A percentile compares a stretch with the other conserved stretches of the same genome.
Conservation (phyloP, 208 protist species). For the Pavlovales sp. region DNA sequence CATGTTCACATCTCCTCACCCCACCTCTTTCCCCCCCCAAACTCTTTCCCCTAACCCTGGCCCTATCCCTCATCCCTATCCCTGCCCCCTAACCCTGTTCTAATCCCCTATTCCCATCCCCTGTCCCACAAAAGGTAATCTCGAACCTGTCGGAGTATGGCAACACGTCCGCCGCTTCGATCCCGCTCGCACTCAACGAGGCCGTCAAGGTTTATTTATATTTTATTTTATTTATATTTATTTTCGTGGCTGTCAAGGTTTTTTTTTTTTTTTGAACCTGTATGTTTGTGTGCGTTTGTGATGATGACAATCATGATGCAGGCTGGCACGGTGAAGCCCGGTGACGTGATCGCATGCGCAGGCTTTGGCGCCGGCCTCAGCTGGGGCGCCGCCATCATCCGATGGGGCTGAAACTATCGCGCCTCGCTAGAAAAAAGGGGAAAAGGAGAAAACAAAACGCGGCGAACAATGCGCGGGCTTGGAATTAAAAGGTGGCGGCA, state of each 20-base stretch:
- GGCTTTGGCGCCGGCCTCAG: conserved; percentile 52
- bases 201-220: no score
- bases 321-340: conserved; percentile 44
- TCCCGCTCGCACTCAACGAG: conserved; percentile 51
- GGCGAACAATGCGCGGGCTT: no score
- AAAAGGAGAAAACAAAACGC: no score
- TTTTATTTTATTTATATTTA: conserved; percentile 1
- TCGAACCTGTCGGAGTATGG: conserved; percentile 52
- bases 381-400: conserved; percentile 37
- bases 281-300: not conserved
- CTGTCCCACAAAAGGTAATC: no score
- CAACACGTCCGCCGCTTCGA: conserved; percentile 53
- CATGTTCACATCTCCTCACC: not conserved
- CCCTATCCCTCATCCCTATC: no score
- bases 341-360: conserved; percentile 46
- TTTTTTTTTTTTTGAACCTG: no score
- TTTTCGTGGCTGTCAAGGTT: not conserved
- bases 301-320: not conserved
- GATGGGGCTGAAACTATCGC: conserved; percentile 44
- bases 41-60: not conserved
- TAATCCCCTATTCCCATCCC: no score
- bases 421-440: no score
- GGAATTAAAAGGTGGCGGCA: no score
- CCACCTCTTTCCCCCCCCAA: not conserved
- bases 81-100: no score